Conservation (phyloP, 2,329 filamentous ascomycete species). For the Colletotrichum sp. region DNA sequence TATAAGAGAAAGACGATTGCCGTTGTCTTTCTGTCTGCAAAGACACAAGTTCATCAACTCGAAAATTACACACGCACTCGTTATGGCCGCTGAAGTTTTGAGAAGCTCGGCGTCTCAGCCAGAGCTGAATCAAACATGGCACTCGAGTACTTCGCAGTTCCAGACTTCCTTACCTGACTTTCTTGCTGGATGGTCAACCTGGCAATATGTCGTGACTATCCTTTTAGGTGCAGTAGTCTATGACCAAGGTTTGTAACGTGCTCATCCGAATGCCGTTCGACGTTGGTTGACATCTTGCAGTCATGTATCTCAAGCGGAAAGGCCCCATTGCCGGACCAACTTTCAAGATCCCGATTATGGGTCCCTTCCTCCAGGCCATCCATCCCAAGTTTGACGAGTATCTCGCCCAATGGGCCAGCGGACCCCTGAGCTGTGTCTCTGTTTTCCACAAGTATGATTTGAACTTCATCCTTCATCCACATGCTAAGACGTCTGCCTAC, state of each 20-base stretch:
- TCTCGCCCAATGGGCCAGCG: constrained; percentile 78
- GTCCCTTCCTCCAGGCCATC: constrained; percentile 78
- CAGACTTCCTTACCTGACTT: neutral
- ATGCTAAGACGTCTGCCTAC: neutral
- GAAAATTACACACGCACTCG: accelerated
- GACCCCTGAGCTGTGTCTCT: constrained; percentile 80
- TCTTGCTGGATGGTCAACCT: constrained; percentile 25
- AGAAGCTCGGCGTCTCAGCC: neutral
- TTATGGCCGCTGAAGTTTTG: neutral
- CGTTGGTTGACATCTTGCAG: too few relatives aligned
- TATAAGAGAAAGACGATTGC: neutral
- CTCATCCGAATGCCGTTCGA: too few relatives aligned
- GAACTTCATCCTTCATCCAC: neutral
- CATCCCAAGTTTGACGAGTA: constrained; percentile 77
- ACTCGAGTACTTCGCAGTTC: neutral
- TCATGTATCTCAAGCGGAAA: constrained; percentile 66
- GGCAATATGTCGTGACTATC: constrained; percentile 36
- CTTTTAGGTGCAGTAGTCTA: constrained; percentile 39
- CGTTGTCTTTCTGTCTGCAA: neutral
- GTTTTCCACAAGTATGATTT: constrained; percentile 78
- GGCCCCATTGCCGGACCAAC: constrained; percentile 66
- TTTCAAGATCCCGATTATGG: constrained; percentile 73
- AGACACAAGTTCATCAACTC: accelerated
- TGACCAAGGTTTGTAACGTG: constrained; percentile 35
- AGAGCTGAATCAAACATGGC: neutral